These are phyloP conservation scores for Friedmanniomyces simplex DNA, from an alignment of 495 filamentous ascomycete genomes.

Conservation along the genomic window DNA sequence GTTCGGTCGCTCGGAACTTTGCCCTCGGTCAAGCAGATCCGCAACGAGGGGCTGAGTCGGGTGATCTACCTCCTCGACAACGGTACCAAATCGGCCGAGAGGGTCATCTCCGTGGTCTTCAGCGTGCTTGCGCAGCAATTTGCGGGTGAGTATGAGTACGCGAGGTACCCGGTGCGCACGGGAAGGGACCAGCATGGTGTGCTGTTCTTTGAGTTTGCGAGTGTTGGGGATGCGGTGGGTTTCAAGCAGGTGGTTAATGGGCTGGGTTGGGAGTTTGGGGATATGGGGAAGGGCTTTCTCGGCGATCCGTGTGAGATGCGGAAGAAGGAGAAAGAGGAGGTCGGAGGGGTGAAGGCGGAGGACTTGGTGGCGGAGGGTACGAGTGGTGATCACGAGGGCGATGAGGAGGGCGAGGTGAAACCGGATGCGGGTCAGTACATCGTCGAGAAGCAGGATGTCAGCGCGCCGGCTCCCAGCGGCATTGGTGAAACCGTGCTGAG, in stretches of 20 bases:
- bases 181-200: conserved; percentile 6
- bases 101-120: not conserved
- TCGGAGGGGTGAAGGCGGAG: too few species aligned
- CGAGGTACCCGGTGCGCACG: not conserved
- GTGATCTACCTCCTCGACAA: conserved; percentile 10
- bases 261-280: not conserved
- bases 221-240: conserved; percentile 1
- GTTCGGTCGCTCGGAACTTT: not conserved
- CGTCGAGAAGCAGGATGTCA: too few species aligned
- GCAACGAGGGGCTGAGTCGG: not conserved
- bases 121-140: not conserved
- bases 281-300: conserved; percentile 4
- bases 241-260: not conserved
- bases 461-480: too few species aligned
- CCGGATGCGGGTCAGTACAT: too few species aligned
- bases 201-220: conserved; percentile 14
- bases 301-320: conserved; percentile 10
- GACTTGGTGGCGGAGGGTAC: not conserved
- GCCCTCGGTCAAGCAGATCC: not conserved
- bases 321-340: not conserved
- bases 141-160: not conserved
- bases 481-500: too few species aligned
- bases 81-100: not conserved
- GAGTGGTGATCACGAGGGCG: not conserved
- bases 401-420: too few species aligned